Percentiles rank a stretch among this genome's conserved stretches.
Evolutionary conservation across 2,329 filamentous ascomycete genomes (phyloP).

Genomic region (Lasiodiplodia sp.): DNA sequence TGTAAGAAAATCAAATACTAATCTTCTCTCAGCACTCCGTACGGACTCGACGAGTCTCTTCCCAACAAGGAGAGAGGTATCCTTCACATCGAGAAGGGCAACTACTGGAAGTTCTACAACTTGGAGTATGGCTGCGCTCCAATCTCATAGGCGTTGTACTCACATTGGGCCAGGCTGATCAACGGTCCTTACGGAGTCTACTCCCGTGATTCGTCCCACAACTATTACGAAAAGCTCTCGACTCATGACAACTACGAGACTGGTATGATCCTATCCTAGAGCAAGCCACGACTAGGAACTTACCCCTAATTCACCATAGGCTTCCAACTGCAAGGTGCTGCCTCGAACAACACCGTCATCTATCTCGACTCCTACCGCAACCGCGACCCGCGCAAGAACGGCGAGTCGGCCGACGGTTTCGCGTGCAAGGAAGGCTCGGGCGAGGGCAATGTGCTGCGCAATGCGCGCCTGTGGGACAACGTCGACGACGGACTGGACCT

Average conservation of each 20-base stretch:
- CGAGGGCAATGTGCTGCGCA: conserved; percentile 55
- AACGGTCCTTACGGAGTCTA: conserved; percentile 52
- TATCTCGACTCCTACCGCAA: conserved; percentile 39
- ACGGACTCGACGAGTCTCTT: conserved; percentile 49
- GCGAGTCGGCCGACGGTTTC: conserved; percentile 60
- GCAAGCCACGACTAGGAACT: neutral
- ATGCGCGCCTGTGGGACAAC: conserved; percentile 59
- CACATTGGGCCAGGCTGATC: conserved; percentile 35
- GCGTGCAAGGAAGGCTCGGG: conserved; percentile 58
- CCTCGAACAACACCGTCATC: conserved; percentile 37
- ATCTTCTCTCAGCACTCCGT: conserved; percentile 48
- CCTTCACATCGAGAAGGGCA: conserved; percentile 55
- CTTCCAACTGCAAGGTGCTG: conserved; percentile 47
- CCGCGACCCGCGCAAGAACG: conserved; percentile 57
- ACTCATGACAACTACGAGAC: conserved; percentile 52
- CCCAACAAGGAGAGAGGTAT: conserved; percentile 55
- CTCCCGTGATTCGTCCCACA: conserved; percentile 44
- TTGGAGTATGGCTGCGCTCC: conserved; percentile 34
- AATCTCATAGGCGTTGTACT: neutral
- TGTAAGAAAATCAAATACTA: too few relatives aligned
- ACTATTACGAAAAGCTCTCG: conserved; percentile 47
- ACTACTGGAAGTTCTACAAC: conserved; percentile 57
- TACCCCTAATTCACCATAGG: conserved; percentile 32
- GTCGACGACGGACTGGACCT: conserved; percentile 60
- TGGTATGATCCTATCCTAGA: neutral